phyloP scores from a whole-genome alignment of 2,329 filamentous ascomycete species.

The Cercospora nicotianae region DNA sequence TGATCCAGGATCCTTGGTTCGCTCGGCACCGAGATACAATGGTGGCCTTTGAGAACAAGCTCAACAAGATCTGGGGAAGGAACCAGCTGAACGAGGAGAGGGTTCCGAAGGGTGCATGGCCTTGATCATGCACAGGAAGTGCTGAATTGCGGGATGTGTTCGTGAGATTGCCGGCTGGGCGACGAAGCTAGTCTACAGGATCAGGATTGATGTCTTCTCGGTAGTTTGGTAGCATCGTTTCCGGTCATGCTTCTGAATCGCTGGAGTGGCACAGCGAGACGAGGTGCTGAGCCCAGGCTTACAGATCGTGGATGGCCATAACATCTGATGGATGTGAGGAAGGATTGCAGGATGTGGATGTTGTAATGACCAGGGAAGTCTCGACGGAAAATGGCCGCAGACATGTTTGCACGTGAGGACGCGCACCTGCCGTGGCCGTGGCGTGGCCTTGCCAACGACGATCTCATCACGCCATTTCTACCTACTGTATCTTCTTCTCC shows the following conservation, averaged over 20 bases:
- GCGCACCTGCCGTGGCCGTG: not conserved
- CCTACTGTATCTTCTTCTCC: not conserved
- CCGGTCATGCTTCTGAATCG: too few species aligned
- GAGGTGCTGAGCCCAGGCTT: too few species aligned
- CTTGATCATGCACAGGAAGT: not conserved
- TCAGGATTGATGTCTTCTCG: not conserved
- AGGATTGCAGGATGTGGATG: too few species aligned
- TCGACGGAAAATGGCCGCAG: too few species aligned
- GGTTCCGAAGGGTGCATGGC: slow-evolving; percentile 13
- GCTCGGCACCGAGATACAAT: slow-evolving; percentile 6
- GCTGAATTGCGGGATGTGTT: not conserved
- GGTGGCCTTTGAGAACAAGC: slow-evolving; percentile 24
- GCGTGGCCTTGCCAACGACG: not conserved
- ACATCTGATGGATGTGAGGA: too few species aligned
- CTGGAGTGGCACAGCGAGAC: too few species aligned
- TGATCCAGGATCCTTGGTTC: slow-evolving; percentile 13
- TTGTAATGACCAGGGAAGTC: too few species aligned
- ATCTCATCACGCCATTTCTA: not conserved
- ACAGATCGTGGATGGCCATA: too few species aligned
- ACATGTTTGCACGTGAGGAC: not conserved
- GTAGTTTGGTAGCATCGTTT: not conserved
- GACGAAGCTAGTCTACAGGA: not conserved
- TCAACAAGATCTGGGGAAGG: slow-evolving; percentile 28
- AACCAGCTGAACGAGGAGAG: slow-evolving; percentile 25
- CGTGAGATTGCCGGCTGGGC: not conserved